phyloP scores from a whole-genome alignment of 768 basidiomycete species.

The Russula sp. region DNA sequence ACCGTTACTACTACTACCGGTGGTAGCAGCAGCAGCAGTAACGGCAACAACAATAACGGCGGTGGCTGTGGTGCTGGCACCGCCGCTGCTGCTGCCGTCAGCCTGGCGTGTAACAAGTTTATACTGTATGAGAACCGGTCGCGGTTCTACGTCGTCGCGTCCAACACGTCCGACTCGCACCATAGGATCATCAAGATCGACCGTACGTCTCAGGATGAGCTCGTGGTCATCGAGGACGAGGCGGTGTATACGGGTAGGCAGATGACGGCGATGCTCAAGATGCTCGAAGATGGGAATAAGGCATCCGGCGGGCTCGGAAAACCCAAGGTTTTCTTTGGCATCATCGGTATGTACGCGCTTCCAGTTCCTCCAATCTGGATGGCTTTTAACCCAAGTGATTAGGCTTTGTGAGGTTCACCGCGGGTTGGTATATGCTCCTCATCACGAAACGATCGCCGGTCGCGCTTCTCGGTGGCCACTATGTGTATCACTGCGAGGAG shows the following conservation, averaged over 20 bases:
- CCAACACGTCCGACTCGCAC: conserved; percentile 78
- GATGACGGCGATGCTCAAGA: conserved; percentile 85
- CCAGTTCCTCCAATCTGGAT: background rate
- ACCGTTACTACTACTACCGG: too few species aligned
- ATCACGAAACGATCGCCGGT: conserved; percentile 89
- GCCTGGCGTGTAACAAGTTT: conserved; percentile 62
- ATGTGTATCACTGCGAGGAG: conserved; percentile 92
- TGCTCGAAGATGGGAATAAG: conserved; percentile 94
- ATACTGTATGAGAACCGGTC: conserved; percentile 89
- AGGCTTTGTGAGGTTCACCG: conserved; percentile 93
- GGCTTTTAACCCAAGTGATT: background rate
- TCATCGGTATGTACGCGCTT: conserved; percentile 61
- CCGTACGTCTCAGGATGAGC: conserved; percentile 67
- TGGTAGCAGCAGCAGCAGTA: background rate
- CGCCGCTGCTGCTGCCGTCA: background rate
- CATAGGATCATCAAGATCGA: conserved; percentile 94
- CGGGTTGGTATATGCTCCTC: conserved; percentile 92
- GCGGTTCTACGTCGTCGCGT: conserved; percentile 88
- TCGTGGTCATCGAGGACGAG: conserved; percentile 79
- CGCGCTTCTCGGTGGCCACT: conserved; percentile 90
- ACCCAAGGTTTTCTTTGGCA: conserved; percentile 70
- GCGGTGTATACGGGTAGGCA: conserved; percentile 83
- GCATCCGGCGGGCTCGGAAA: conserved; percentile 79
- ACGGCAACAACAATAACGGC: background rate
- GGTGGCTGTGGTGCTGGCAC: background rate